Base-by-base conservation (phyloP, 2,329 filamentous ascomycete genomes). In the Trichoderma aggressivum region DNA sequence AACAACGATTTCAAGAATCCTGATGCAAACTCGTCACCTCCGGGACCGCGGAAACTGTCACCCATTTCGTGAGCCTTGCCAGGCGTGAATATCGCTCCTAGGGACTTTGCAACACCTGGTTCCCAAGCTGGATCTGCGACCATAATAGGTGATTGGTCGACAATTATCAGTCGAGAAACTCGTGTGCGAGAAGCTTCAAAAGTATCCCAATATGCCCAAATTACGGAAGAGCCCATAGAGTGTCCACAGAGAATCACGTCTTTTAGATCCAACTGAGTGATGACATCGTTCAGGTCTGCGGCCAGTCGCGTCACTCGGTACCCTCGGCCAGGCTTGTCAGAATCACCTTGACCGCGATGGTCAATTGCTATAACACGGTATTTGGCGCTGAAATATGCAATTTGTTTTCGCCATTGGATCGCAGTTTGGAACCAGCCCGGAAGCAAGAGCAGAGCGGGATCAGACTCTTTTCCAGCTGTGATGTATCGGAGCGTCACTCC, bases 321-420 rank as follows among this genome's bases (percentile, higher is more conserved):
- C 12, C 79, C 79, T 53, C 74, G 76, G 18, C 70, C 47, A 1
- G 79, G 77, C 74, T 80, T 77, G 3, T 80, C 79, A 14, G 78
- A 80, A 26, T 79, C 78, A 53, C 79, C 78, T 43, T 80, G 79
- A n/a, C 79, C 78, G 26, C 79, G 78, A 72, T 78, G 70, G 72
- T 80, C 78, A 70, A 76, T 77, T 0, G 79, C 78, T 7, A 78
- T 80, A 21, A 80, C 76, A 32, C 75, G 78, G 73, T 75, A 79
- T 34, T 74, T 72, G 28, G 72, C 59, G 32, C 75, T 71, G 70
- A 81, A 80, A 72, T 79, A 72, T 7, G 73, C 72, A 3, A 77
- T 75, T 36, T 79, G 78, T 69, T 79, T 78, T 58, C 74, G 74
- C 77, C 78, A 81, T 71, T 78, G 74, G 3, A 76, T 74, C 1